Base-by-base conservation (phyloP, 306 rosid genomes). In the Inga laurina region DNA sequence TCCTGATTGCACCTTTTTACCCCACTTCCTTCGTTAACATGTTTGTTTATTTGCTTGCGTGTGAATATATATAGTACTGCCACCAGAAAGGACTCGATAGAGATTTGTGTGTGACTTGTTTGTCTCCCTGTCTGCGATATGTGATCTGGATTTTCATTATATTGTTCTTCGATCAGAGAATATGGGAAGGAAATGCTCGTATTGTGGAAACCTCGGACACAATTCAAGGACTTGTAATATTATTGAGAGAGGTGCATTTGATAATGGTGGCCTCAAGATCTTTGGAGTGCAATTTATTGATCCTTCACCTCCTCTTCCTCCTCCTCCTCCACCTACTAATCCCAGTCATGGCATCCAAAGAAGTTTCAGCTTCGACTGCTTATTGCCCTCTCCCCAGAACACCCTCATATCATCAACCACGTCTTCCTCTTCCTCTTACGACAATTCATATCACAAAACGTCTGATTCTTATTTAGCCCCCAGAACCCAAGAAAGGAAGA, bases 181-280 rank as follows among this genome's bases (percentile, higher is more conserved):
- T 18, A 92, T 93, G 92, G 92, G 91, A 4, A 91, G 97, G 84
- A 93, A 95, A 89, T 95, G 98, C 82, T 90, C 98, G 43, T 97
- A 90, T 82, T 95, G 98, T 91, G 97, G 97, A 78, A 91, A 87
- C 82, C 79, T 88, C 44, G 98, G 98, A 78, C 98, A 95, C 82
- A 95, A 95, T 88, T 91, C 98, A 57, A 92, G 98, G 57, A 95
- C 97, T 71, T 95, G 97, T 85, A 77, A 88, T 22, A 89, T 83
- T 79, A 44, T 56, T 10, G 46, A 43, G 56, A 79, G 81, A 75
- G 85, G 46, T 44, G 81, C 49, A 44, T 82, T 67, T 11, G 24
- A 21, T 70, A 39, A 39, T 39, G 77, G 73, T 75, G 88, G 91
- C 51, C 66, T 91, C 16, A 87, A 86, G 88, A 94, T 94, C 39